phyloP scores from a whole-genome alignment of 83 land plant genomes.

The Picea abies region DNA sequence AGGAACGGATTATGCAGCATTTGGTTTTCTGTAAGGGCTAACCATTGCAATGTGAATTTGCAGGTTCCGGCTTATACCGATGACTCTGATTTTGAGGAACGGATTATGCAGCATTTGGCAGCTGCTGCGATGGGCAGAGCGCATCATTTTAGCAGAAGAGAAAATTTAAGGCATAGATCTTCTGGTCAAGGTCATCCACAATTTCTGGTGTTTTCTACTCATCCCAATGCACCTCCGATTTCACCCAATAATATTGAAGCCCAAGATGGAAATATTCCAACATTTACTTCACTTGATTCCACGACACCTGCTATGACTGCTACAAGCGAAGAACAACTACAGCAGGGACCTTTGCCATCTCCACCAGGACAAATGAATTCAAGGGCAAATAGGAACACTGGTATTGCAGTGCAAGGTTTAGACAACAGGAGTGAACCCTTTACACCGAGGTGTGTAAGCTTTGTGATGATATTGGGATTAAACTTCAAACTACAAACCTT shows the following conservation, averaged over 20 bases:
- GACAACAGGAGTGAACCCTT: not conserved
- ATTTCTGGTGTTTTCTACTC: constrained; percentile 58
- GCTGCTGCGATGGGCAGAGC: constrained; percentile 65
- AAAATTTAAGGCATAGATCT: constrained; percentile 20
- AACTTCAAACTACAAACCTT: not conserved
- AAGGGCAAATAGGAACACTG: not conserved
- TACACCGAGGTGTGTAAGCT: not conserved
- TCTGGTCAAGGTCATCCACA: constrained; percentile 55
- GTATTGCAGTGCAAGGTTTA: not conserved
- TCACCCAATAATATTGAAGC: constrained; percentile 12
- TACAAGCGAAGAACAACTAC: not conserved
- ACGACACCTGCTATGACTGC: not conserved
- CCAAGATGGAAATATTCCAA: not conserved
- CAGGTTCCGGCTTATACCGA: constrained; percentile 37
- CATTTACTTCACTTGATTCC: not conserved
- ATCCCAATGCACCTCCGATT: constrained; percentile 28
- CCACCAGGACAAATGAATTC: constrained; percentile 1
- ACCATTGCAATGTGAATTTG: not conserved
- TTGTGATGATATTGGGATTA: not conserved
- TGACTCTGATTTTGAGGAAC: constrained; percentile 77
- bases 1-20: constrained; percentile 84
- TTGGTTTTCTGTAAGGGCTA: constrained; percentile 19
- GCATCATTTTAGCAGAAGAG: constrained; percentile 66
- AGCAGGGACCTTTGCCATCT: constrained; percentile 11
- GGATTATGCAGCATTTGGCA: constrained; percentile 77